Percentiles rank a stretch among this genome's conserved stretches.
Conservation (phyloP, 805 yeast genomes). For the Saccharomycopsis microspora region DNA sequence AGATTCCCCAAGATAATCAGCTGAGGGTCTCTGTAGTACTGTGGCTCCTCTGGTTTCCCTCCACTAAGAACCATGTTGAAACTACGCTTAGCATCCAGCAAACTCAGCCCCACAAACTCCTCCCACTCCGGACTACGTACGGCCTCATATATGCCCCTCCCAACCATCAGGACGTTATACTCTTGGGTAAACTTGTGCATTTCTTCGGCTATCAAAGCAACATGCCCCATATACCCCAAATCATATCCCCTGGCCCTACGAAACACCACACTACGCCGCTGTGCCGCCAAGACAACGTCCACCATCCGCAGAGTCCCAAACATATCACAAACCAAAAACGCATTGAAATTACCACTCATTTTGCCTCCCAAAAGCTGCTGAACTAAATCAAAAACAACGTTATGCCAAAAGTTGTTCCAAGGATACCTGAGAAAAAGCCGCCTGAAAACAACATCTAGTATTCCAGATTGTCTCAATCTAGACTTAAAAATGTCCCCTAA, state of each 20-base stretch:
- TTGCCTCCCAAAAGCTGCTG: conserved; percentile 91
- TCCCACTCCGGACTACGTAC: conserved; percentile 8
- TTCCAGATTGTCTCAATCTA: conserved; percentile 61
- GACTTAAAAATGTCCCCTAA: conserved; percentile 85
- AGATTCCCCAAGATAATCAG: conserved; percentile 11
- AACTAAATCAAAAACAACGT: conserved; percentile 91
- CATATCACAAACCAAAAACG: conserved; percentile 55
- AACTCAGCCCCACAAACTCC: not conserved
- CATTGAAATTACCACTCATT: conserved; percentile 76
- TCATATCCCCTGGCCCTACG: conserved; percentile 4
- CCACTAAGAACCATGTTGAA: conserved; percentile 12
- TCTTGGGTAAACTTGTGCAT: conserved; percentile 10
- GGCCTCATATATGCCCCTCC: conserved; percentile 5
- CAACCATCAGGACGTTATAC: conserved; percentile 2
- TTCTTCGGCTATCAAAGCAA: conserved; percentile 15
- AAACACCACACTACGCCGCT: conserved; percentile 6
- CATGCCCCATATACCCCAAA: conserved; percentile 86
- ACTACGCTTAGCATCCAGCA: conserved; percentile 10
- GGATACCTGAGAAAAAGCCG: conserved; percentile 71
- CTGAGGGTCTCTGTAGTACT: conserved; percentile 9
- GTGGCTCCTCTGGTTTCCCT: not conserved
- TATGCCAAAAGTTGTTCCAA: conserved; percentile 96
- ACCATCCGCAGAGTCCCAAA: conserved; percentile 5
- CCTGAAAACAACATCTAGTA: conserved; percentile 53
- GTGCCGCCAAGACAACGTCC: conserved; percentile 9